A percentile compares a stretch with the other conserved stretches of the same genome.
Evolutionary conservation across 257 asterid genomes (phyloP).

Genomic region (Fraxinus anomala): DNA sequence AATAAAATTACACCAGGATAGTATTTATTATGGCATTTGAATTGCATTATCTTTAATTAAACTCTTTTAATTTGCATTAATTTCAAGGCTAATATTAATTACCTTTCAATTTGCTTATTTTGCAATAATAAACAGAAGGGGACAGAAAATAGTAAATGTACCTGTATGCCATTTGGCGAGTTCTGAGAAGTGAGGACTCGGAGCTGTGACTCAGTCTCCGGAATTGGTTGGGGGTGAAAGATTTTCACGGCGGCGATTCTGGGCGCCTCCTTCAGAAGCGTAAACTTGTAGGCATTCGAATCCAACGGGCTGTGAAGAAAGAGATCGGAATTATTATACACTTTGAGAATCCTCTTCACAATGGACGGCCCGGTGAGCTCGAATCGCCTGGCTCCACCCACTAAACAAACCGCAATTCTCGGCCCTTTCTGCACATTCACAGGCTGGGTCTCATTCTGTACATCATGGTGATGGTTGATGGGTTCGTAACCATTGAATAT

Average conservation of each 20-base stretch:
- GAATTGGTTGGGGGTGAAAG: slow-evolving; percentile 54
- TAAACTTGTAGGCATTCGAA: slow-evolving; percentile 62
- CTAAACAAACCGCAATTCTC: slow-evolving; percentile 88
- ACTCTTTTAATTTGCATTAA: too few species aligned
- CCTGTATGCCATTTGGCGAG: slow-evolving; percentile 98
- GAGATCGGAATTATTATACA: slow-evolving; percentile 69
- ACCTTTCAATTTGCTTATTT: neutral
- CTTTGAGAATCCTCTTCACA: slow-evolving; percentile 56
- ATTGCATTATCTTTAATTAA: neutral
- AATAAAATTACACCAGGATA: too few species aligned
- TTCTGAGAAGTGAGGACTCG: slow-evolving; percentile 73
- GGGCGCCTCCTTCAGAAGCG: slow-evolving; percentile 68
- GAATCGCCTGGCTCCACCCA: slow-evolving; percentile 96
- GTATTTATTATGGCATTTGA: too few species aligned
- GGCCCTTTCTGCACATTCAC: slow-evolving; percentile 35
- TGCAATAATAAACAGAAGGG: neutral
- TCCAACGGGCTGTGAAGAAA: slow-evolving; percentile 81
- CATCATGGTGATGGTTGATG: neutral
- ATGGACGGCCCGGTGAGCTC: slow-evolving; percentile 96
- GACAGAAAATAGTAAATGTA: slow-evolving; percentile 12
- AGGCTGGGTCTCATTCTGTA: neutral
- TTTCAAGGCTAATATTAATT: neutral
- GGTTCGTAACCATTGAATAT: slow-evolving; percentile 31
- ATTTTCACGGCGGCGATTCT: slow-evolving; percentile 72
- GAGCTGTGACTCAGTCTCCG: slow-evolving; percentile 54